Percentiles rank a stretch among this genome's conserved stretches.
phyloP scores from a whole-genome alignment of 192 early-diverging fungal genomes.

The Spizellomyces sp. region DNA sequence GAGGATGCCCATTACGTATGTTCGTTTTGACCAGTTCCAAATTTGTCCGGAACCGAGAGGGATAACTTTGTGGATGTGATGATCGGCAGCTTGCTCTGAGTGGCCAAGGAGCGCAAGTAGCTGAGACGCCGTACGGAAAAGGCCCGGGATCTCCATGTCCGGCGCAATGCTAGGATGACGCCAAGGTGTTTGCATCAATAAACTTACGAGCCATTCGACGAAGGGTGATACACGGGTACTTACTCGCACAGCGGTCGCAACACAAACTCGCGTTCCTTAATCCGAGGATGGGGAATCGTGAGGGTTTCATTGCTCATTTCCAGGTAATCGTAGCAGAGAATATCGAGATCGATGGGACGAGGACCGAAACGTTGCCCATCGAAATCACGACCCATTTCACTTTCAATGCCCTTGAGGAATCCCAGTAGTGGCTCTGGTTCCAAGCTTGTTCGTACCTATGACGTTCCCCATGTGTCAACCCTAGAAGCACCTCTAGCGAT shows the following conservation, averaged over 20 bases:
- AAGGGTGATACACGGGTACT: conserved; percentile 21
- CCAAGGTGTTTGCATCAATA: background rate
- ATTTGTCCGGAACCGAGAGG: conserved; percentile 40
- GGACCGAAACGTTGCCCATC: conserved; percentile 74
- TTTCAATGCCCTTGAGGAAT: conserved; percentile 83
- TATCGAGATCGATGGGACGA: conserved; percentile 93
- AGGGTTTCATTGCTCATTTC: conserved; percentile 67
- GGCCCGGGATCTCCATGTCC: conserved; percentile 83
- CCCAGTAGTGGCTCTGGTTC: conserved; percentile 71
- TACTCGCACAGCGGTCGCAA: conserved; percentile 91
- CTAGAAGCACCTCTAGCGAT: background rate
- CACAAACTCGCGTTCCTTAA: conserved; percentile 95
- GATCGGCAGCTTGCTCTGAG: conserved; percentile 32
- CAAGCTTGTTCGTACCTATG: conserved; percentile 73
- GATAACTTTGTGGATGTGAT: conserved; percentile 43
- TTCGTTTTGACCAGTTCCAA: conserved; percentile 67
- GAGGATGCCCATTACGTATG: conserved; percentile 93
- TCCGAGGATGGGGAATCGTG: conserved; percentile 85
- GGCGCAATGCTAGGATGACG: conserved; percentile 72
- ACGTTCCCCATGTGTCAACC: background rate
- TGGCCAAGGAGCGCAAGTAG: conserved; percentile 61
- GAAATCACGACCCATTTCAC: conserved; percentile 75
- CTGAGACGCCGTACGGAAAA: conserved; percentile 77
- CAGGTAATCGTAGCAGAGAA: conserved; percentile 86
- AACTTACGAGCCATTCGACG: background rate